These are phyloP conservation scores for Rutstroemia sp. DNA, from an alignment of 2,329 filamentous ascomycete genomes.

Conservation along the genomic window DNA sequence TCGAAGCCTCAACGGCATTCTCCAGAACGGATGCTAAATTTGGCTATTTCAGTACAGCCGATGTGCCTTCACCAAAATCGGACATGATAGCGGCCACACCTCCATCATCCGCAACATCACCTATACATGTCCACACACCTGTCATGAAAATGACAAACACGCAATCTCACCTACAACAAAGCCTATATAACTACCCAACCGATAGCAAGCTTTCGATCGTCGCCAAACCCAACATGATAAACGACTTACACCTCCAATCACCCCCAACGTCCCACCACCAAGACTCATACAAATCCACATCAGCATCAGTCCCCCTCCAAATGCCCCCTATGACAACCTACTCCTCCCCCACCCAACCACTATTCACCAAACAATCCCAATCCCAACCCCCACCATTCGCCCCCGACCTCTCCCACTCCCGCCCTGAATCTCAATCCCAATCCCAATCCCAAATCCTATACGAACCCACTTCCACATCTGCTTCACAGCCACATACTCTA, in stretches of 20 bases:
- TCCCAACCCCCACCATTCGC: not conserved
- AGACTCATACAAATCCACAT: not conserved
- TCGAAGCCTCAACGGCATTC: constrained; percentile 73
- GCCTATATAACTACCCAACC: constrained; percentile 23
- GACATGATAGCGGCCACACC: constrained; percentile 23
- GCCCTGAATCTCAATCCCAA: not conserved
- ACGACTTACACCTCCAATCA: not conserved
- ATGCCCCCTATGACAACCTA: not conserved
- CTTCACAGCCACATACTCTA: not conserved
- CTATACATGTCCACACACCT: constrained; percentile 12
- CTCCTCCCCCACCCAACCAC: not conserved
- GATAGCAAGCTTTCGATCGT: not conserved
- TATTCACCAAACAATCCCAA: not conserved
- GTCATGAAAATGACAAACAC: constrained; percentile 5
- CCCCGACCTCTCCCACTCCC: not conserved
- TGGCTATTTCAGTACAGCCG: constrained; percentile 52
- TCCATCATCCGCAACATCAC: constrained; percentile 19
- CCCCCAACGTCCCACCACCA: not conserved
- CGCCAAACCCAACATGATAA: not conserved
- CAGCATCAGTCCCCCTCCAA: not conserved
- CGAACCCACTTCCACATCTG: not conserved
- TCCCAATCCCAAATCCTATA: not conserved
- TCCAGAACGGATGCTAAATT: constrained; percentile 73
- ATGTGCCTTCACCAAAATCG: constrained; percentile 29
- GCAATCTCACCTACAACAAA: constrained; percentile 25